Conservation (phyloP, 2,329 filamentous ascomycete genomes). For the Tolypocladium nubicola region DNA sequence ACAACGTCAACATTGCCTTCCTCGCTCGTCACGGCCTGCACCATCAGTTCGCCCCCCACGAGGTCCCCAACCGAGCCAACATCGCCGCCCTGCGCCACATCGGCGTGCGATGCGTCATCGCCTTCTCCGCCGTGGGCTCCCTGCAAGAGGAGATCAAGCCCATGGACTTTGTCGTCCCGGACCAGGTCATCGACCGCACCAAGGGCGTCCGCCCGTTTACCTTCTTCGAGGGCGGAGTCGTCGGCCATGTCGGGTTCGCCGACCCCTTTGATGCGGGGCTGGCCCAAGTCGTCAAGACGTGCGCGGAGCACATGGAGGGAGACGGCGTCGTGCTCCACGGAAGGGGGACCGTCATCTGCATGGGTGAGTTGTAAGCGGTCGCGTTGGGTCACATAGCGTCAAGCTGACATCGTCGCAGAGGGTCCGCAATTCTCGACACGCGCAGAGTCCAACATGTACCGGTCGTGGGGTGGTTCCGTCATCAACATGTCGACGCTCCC, state of each 20-base stretch:
- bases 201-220: conserved; percentile 92
- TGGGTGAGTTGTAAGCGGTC: conserved; percentile 49
- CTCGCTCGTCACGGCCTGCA: conserved; percentile 82
- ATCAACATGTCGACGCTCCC: conserved; percentile 98
- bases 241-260: conserved; percentile 89
- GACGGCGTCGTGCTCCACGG: conserved; percentile 80
- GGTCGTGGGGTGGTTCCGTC: conserved; percentile 81
- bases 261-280: conserved; percentile 84
- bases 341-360: conserved; percentile 78
- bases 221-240: conserved; percentile 87
- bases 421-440: conserved; percentile 97
- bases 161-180: conserved; percentile 91
- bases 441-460: conserved; percentile 92
- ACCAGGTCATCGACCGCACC: conserved; percentile 95
- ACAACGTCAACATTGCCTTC: conserved; percentile 76
- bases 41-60: conserved; percentile 86
- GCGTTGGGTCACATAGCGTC: neutral
- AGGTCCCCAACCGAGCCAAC: conserved; percentile 91
- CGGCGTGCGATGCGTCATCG: conserved; percentile 83
- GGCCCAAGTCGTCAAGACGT: conserved; percentile 65
- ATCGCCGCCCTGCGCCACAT: conserved; percentile 91
- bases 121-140: conserved; percentile 90
- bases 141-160: conserved; percentile 88
- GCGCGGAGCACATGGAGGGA: conserved; percentile 65
- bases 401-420: conserved; percentile 41